Conservation (phyloP, 2,329 filamentous ascomycete genomes). For the Aspergillus phoenicis region DNA sequence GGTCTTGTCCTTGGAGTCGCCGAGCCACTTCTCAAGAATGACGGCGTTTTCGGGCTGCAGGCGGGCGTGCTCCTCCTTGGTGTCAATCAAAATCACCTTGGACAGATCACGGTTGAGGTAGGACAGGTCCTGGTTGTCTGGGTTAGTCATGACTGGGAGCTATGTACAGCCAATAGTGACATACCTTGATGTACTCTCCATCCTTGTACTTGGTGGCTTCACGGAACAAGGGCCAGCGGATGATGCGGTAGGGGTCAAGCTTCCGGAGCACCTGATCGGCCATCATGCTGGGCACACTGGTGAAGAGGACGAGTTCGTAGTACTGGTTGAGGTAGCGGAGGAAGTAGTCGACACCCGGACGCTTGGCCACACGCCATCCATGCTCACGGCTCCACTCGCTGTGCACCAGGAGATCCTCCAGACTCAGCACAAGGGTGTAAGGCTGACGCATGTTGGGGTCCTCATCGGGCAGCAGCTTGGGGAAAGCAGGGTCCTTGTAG, state of each 20-base stretch:
- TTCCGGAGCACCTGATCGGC: conserved; percentile 89
- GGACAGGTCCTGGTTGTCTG: conserved; percentile 72
- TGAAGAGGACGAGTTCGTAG: conserved; percentile 97
- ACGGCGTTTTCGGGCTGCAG: conserved; percentile 97
- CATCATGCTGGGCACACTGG: conserved; percentile 78
- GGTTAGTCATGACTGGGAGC: conserved; percentile 17
- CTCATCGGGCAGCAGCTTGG: conserved; percentile 76
- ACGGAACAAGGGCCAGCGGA: conserved; percentile 91
- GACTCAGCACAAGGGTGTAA: conserved; percentile 86
- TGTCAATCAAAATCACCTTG: conserved; percentile 94
- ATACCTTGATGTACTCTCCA: conserved; percentile 92
- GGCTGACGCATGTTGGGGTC: conserved; percentile 80
- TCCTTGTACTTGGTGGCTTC: conserved; percentile 98
- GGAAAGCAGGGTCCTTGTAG: conserved; percentile 94
- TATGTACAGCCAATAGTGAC: conserved; percentile 16
- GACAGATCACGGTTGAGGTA: conserved; percentile 95
- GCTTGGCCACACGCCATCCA: conserved; percentile 92
- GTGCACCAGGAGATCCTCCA: conserved; percentile 93
- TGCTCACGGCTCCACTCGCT: conserved; percentile 93
- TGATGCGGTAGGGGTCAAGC: conserved; percentile 90
- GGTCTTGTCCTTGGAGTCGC: conserved; percentile 78
- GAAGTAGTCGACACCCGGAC: conserved; percentile 96
- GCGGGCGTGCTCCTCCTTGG: conserved; percentile 76
- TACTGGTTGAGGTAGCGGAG: conserved; percentile 95
- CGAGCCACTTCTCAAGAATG: conserved; percentile 85